Evolutionary conservation across 495 filamentous ascomycete genomes (phyloP).

Genomic region (Cryomyces minteri): DNA sequence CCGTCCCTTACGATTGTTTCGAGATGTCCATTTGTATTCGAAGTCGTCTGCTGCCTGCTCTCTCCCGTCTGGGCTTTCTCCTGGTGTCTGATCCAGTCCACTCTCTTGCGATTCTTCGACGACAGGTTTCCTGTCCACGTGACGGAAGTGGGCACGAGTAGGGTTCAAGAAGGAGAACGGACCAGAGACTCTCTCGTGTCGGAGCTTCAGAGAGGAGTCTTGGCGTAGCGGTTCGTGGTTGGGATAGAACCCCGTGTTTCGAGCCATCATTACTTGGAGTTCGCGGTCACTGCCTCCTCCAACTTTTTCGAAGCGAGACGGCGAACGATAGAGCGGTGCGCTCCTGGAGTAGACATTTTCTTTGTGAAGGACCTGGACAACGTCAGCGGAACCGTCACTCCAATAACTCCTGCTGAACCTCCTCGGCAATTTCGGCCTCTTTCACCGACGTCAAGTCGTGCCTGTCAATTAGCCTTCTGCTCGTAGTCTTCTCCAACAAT

Average conservation of each 20-base stretch:
- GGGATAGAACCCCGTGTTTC: slow-evolving; percentile 11
- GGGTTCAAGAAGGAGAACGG: slow-evolving; percentile 33
- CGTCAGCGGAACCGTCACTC: no score
- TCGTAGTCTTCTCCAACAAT: no score
- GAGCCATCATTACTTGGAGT: not conserved
- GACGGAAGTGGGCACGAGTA: slow-evolving; percentile 21
- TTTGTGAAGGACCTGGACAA: no score
- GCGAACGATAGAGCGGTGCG: no score
- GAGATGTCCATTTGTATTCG: slow-evolving; percentile 36
- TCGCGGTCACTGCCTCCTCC: not conserved
- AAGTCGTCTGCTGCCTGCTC: slow-evolving; percentile 2
- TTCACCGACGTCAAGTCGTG: no score
- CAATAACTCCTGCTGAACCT: no score
- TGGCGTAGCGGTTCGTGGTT: slow-evolving; percentile 11
- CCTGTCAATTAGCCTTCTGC: no score
- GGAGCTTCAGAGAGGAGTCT: slow-evolving; percentile 7
- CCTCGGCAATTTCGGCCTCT: no score
- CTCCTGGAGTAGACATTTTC: no score
- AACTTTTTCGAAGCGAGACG: no score
- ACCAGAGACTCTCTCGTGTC: slow-evolving; percentile 13
- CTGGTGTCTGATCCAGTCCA: not conserved
- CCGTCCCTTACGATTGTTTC: slow-evolving; percentile 56
- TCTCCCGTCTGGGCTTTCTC: not conserved
- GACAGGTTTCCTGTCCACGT: slow-evolving; percentile 1
- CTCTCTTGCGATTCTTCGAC: slow-evolving; percentile 5